Evolutionary conservation across 192 early-diverging fungal species (phyloP).

Genomic region (Geranomyces michiganensis): DNA sequence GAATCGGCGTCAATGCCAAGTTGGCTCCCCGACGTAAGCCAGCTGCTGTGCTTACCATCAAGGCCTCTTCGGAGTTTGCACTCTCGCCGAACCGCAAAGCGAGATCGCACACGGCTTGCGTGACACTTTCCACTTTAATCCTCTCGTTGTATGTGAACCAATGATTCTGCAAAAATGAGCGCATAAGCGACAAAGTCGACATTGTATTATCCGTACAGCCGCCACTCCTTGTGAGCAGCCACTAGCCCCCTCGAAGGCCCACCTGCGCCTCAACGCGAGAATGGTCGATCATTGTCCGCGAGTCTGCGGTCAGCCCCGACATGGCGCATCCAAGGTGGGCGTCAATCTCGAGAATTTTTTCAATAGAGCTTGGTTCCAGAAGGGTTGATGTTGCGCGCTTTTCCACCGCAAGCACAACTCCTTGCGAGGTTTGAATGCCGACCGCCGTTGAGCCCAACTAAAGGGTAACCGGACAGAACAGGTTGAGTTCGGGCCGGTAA

Average conservation of each 20-base stretch:
- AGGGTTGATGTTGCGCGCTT: conserved; percentile 94
- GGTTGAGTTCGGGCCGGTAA: conserved; percentile 5
- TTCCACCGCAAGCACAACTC: conserved; percentile 94
- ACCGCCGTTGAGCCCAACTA: conserved; percentile 96
- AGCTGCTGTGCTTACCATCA: conserved; percentile 71
- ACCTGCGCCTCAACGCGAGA: conserved; percentile 94
- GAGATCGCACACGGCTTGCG: conserved; percentile 97
- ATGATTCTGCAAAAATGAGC: conserved; percentile 70
- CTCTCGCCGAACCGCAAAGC: conserved; percentile 97
- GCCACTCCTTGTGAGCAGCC: not conserved
- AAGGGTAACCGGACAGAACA: not conserved
- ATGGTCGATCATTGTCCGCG: conserved; percentile 98
- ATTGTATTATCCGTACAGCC: no score
- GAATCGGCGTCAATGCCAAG: no score
- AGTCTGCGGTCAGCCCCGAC: conserved; percentile 94
- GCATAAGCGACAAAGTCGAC: conserved; percentile 10
- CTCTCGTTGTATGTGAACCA: conserved; percentile 93
- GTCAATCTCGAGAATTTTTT: conserved; percentile 99
- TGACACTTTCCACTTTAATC: conserved; percentile 94
- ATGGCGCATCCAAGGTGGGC: conserved; percentile 94
- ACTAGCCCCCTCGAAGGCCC: not conserved
- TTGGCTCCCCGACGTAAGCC: no score
- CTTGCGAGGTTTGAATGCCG: conserved; percentile 94
- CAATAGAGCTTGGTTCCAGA: conserved; percentile 91
- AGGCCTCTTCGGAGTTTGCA: conserved; percentile 92